These are phyloP conservation scores for Triglochin maritima DNA, from an alignment of 106 monocot species.

Conservation along the genomic window DNA sequence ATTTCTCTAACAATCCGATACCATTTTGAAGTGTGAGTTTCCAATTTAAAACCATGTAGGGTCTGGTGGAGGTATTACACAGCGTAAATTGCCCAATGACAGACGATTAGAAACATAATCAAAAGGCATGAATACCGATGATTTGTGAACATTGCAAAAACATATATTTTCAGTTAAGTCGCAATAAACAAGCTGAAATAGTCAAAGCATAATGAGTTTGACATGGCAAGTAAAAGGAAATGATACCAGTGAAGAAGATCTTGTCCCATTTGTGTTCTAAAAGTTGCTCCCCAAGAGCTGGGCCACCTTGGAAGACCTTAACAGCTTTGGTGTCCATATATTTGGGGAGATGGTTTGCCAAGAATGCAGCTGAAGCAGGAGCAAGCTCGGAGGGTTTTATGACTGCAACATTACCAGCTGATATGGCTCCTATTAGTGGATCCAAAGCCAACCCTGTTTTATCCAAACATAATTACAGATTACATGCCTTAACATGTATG, in stretches of 20 bases:
- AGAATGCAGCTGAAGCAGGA: constrained; percentile 18
- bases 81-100: too few species aligned
- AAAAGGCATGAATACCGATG: too few species aligned
- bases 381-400: constrained; percentile 69
- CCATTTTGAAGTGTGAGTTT: too few species aligned
- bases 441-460: constrained; percentile 60
- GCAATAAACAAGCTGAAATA: neutral
- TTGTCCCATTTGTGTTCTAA: constrained; percentile 28
- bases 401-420: constrained; percentile 62
- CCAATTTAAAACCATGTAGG: too few species aligned
- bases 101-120: too few species aligned
- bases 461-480: too few species aligned
- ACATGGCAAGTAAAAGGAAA: neutral
- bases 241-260: constrained; percentile 15
- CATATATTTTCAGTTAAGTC: too few species aligned
- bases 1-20: too few species aligned
- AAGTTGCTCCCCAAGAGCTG: constrained; percentile 35
- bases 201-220: neutral
- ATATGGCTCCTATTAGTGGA: constrained; percentile 74
- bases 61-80: too few species aligned
- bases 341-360: constrained; percentile 33
- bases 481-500: too few species aligned
- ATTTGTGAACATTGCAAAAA: too few species aligned
- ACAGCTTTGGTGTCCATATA: constrained; percentile 55
- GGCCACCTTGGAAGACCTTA: constrained; percentile 53